Evolutionary conservation across 2,329 filamentous ascomycete species (phyloP), one percentile per base, ranked within the genome.

Genomic region (Botrytis fragariae): DNA sequence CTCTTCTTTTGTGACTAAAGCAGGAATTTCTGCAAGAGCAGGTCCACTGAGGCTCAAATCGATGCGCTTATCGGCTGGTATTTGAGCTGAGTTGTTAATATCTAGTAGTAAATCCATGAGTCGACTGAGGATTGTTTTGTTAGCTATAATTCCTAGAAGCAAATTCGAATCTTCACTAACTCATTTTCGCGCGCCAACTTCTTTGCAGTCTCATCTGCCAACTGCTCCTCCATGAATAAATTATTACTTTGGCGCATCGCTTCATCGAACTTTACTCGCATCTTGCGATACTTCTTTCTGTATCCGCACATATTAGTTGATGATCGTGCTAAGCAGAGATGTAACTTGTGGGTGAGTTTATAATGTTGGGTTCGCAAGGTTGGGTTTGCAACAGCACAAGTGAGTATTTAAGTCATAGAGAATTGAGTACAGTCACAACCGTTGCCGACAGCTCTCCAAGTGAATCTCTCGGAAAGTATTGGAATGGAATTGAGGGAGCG

Each of bases 231-330:
- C 78, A 90, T 90, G 83, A 96, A 96, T 74, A 96, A 87, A 72
- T 91, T 88, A 83, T 97, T 96, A 81, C 93, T 93, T 77, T 93
- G 90, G 73, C 91, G 88, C 88, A 95, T 93, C 79, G 89, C 90
- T 69, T 90, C 86, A 78, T 96, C 92, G 80, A 96, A 97, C 42
- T 87, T 86, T 81, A 92, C 87, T 83, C 92, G 91, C 90, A 96
- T 93, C 87, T 97, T 97, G 79, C 92, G 92, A 83, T 97, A 99
- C 86, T 99, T 99, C 85, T 97, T 97, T 88, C 93, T 94, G 86
- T 87, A 92, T 62, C 89, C 92, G 80, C 89, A 32, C 67, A 72
- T 73, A 67, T 80, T 76, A 81, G 78, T 71, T 63, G 39, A 37
- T 45, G 32, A 29, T 37, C 6, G 8, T 37, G 54, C 3, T 35